These are phyloP conservation scores for Trichophyton mentagrophytes DNA, from an alignment of 2,329 filamentous ascomycete species.

Conservation along the genomic window DNA sequence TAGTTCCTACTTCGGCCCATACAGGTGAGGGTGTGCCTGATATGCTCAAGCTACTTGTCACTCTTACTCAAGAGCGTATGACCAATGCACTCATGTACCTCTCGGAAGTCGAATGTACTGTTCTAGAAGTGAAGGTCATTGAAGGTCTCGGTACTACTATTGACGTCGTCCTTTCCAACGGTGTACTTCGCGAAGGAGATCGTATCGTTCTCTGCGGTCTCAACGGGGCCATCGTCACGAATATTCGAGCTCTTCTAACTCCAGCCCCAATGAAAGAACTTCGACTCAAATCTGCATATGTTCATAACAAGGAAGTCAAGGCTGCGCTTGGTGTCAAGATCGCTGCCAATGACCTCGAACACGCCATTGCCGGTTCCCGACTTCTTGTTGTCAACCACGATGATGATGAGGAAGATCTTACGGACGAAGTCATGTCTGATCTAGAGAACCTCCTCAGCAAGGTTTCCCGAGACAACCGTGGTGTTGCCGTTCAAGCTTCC, in stretches of 20 bases:
- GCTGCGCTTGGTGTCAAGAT: slow-evolving; percentile 98
- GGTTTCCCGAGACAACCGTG: slow-evolving; percentile 81
- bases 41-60: slow-evolving; percentile 89
- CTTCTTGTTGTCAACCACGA: slow-evolving; percentile 87
- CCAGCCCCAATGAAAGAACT: slow-evolving; percentile 87
- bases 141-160: slow-evolving; percentile 98
- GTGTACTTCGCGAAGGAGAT: slow-evolving; percentile 86
- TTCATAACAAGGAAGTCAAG: slow-evolving; percentile 99
- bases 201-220: slow-evolving; percentile 89
- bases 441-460: slow-evolving; percentile 80
- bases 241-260: slow-evolving; percentile 86
- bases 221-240: slow-evolving; percentile 90
- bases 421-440: slow-evolving; percentile 93
- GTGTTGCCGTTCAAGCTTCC: slow-evolving; percentile 93
- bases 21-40: slow-evolving; percentile 99
- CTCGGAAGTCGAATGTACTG: slow-evolving; percentile 92
- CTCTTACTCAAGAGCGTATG: slow-evolving; percentile 94
- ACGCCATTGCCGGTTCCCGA: slow-evolving; percentile 90
- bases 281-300: slow-evolving; percentile 88
- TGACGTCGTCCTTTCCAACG: slow-evolving; percentile 91
- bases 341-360: slow-evolving; percentile 85
- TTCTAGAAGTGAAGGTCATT: slow-evolving; percentile 97
- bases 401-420: slow-evolving; percentile 92
- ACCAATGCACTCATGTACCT: slow-evolving; percentile 95
- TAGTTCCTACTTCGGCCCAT: slow-evolving; percentile 92